phyloP scores from a whole-genome alignment of 2,329 filamentous ascomycete species.

The Bipolaris sorokiniana region DNA sequence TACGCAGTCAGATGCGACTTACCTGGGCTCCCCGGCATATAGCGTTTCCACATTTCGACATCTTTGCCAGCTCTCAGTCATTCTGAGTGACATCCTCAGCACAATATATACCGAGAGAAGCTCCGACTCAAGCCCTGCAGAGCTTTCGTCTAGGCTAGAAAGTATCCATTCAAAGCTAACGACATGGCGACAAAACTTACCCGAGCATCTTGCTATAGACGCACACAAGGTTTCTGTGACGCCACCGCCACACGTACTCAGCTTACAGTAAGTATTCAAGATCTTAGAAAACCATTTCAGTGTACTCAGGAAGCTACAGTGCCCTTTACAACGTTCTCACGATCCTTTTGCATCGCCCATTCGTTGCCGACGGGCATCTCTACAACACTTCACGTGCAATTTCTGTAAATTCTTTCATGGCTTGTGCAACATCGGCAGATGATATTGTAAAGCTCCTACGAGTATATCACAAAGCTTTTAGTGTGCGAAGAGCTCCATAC shows the following conservation, averaged over 20 bases:
- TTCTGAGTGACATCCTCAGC: conserved; percentile 52
- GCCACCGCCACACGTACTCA: conserved; percentile 47
- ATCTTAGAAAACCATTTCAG: not conserved
- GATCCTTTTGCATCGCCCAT: conserved; percentile 62
- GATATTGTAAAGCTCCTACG: conserved; percentile 55
- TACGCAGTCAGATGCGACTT: conserved; percentile 31
- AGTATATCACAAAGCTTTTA: conserved; percentile 55
- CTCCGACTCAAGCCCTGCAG: conserved; percentile 39
- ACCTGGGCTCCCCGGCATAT: conserved; percentile 50
- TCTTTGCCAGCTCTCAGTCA: conserved; percentile 55
- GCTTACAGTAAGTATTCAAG: conserved; percentile 27
- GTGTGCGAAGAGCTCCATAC: conserved; percentile 58
- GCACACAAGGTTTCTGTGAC: conserved; percentile 33
- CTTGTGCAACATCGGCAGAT: conserved; percentile 55
- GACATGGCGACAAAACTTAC: conserved; percentile 53
- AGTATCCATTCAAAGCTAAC: conserved; percentile 52
- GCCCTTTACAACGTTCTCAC: conserved; percentile 59
- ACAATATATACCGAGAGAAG: conserved; percentile 50
- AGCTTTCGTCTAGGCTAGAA: conserved; percentile 48
- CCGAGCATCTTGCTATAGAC: conserved; percentile 52
- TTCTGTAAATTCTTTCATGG: conserved; percentile 53
- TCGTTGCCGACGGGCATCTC: conserved; percentile 59
- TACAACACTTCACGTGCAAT: conserved; percentile 51
- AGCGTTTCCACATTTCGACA: conserved; percentile 53
- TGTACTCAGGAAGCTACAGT: conserved; percentile 11